A percentile compares a stretch with the other conserved stretches of the same genome.
phyloP scores from a whole-genome alignment of 305 asterid species.

The Plantago coronopus region DNA sequence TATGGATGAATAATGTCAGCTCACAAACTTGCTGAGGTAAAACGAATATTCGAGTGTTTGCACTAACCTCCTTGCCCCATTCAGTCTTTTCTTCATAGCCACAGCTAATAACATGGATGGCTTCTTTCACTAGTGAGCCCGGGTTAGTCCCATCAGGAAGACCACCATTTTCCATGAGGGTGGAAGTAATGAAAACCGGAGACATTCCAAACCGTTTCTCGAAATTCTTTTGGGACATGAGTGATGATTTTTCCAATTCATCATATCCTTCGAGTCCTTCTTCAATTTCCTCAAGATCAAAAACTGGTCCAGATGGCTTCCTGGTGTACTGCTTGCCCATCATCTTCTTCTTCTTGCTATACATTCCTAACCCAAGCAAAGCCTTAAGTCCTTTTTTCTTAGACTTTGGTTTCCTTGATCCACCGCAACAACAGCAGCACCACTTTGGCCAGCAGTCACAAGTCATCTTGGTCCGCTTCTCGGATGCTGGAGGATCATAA shows the following conservation, averaged over 20 bases:
- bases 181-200: constrained; percentile 68
- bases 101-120: constrained; percentile 82
- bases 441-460: constrained; percentile 82
- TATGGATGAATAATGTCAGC: background rate
- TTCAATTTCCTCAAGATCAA: constrained; percentile 79
- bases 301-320: constrained; percentile 47
- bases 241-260: constrained; percentile 76
- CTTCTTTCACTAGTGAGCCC: constrained; percentile 64
- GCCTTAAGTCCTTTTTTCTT: constrained; percentile 65
- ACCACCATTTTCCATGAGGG: constrained; percentile 77
- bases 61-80: constrained; percentile 79
- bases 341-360: constrained; percentile 60
- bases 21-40: background rate
- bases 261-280: constrained; percentile 89
- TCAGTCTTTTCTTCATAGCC: constrained; percentile 88
- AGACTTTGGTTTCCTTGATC: constrained; percentile 55
- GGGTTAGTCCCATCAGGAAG: constrained; percentile 65
- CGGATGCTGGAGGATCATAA: constrained; percentile 66
- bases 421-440: constrained; percentile 74
- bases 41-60: background rate
- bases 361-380: constrained; percentile 46
- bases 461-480: constrained; percentile 71
- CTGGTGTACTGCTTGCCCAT: constrained; percentile 56
- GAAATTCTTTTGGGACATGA: constrained; percentile 78
- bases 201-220: constrained; percentile 81